Evolutionary conservation across 345 rosid species (phyloP).

Genomic region (Bruguiera sexangula): DNA sequence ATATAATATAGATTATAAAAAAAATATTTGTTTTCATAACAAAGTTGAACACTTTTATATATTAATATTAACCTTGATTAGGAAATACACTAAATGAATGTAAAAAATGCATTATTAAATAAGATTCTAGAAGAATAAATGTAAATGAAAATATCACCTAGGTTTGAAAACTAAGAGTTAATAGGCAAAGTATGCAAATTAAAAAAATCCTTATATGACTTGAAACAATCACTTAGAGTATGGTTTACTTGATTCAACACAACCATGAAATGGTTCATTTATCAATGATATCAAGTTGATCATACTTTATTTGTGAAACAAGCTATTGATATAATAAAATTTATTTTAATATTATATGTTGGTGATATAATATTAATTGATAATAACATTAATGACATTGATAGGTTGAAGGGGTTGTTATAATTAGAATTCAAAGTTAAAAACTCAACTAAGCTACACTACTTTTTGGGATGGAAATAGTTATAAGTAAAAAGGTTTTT

Average conservation of each 20-base stretch:
- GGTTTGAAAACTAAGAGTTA: neutral
- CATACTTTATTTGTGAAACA: too few species aligned
- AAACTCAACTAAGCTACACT: rapidly evolving
- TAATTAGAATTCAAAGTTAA: too few species aligned
- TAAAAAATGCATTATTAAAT: neutral
- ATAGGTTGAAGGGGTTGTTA: too few species aligned
- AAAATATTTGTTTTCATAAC: neutral
- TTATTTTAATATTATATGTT: too few species aligned
- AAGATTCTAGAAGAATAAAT: too few species aligned
- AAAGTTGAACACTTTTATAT: neutral
- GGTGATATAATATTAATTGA: too few species aligned
- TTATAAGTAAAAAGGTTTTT: too few species aligned
- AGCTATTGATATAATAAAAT: too few species aligned
- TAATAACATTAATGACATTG: too few species aligned
- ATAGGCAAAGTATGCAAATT: neutral
- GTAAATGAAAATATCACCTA: too few species aligned
- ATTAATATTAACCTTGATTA: neutral
- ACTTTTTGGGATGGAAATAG: too few species aligned
- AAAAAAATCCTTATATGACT: neutral
- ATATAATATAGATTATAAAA: neutral
- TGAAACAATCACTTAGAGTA: neutral
- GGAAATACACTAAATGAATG: neutral
- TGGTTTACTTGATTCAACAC: neutral
- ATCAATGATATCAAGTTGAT: neutral
- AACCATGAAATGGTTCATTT: neutral